These are phyloP conservation scores for Cystofilobasidium ferigula DNA, from an alignment of 768 basidiomycete species.

Conservation along the genomic window DNA sequence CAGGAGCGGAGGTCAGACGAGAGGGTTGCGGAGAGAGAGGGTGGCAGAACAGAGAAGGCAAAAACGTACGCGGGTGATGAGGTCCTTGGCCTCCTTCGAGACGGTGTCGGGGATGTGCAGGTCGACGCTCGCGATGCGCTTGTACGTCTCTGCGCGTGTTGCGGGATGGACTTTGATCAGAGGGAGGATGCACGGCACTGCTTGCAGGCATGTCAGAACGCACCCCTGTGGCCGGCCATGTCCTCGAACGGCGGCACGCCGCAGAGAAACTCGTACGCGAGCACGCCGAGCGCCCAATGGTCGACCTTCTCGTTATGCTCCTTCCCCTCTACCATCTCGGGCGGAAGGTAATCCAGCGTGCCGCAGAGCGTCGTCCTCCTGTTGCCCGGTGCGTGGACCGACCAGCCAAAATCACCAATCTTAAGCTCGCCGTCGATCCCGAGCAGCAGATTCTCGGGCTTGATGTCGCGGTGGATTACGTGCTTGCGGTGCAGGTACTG, in stretches of 20 bases:
- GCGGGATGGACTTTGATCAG: conserved; percentile 1
- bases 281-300: conserved; percentile 92
- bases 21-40: neutral
- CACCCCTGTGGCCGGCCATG: conserved; percentile 61
- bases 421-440: conserved; percentile 84
- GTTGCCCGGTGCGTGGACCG: conserved; percentile 87
- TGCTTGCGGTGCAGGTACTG: conserved; percentile 86
- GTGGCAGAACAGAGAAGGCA: conserved; percentile 38
- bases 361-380: conserved; percentile 84
- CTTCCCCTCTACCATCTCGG: conserved; percentile 92
- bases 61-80: conserved; percentile 50
- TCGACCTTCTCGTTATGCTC: conserved; percentile 87
- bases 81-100: conserved; percentile 55
- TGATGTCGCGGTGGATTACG: conserved; percentile 97
- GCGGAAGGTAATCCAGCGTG: conserved; percentile 90
- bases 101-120: conserved; percentile 53
- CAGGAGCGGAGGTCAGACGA: neutral
- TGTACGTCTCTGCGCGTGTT: conserved; percentile 60
- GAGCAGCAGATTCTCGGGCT: conserved; percentile 84
- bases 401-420: conserved; percentile 98
- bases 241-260: conserved; percentile 84
- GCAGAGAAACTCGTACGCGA: conserved; percentile 86
- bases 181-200: too few species aligned
- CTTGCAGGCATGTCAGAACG: too few species aligned
- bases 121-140: conserved; percentile 78